These are phyloP conservation scores for Tolypocladium paradoxum DNA, from an alignment of 2,329 filamentous ascomycete species.

Conservation along the genomic window DNA sequence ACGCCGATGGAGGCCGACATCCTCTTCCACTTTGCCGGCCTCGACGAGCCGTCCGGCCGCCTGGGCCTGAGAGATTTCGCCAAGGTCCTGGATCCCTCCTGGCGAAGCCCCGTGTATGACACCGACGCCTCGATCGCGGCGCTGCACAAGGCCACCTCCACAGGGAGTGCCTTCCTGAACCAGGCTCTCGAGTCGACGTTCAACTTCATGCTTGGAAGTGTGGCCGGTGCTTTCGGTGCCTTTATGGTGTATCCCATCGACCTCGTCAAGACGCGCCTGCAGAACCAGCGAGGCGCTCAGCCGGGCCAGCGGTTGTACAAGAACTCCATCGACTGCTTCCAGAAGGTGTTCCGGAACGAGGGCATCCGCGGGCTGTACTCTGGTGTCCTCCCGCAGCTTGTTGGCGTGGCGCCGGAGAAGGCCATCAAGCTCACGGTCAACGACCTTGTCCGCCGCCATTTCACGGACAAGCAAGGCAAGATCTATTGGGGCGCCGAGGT, in stretches of 20 bases:
- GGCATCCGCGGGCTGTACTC: slow-evolving; percentile 85
- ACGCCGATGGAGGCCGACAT: slow-evolving; percentile 99
- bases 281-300: slow-evolving; percentile 79
- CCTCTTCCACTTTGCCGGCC: slow-evolving; percentile 92
- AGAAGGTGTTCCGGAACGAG: slow-evolving; percentile 88
- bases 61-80: slow-evolving; percentile 77
- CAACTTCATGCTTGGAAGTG: slow-evolving; percentile 79
- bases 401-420: slow-evolving; percentile 98
- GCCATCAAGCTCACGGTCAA: slow-evolving; percentile 99
- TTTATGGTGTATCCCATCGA: slow-evolving; percentile 99
- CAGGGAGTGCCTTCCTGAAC: slow-evolving; percentile 37
- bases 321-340: slow-evolving; percentile 92
- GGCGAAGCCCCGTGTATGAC: slow-evolving; percentile 55
- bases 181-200: slow-evolving; percentile 61
- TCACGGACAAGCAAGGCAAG: slow-evolving; percentile 64
- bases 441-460: slow-evolving; percentile 70
- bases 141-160: slow-evolving; percentile 25
- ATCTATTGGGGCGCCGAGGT: slow-evolving; percentile 67
- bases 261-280: slow-evolving; percentile 95
- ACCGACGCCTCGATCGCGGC: slow-evolving; percentile 29
- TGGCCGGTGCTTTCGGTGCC: slow-evolving; percentile 92
- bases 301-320: slow-evolving; percentile 88
- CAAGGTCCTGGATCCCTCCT: slow-evolving; percentile 89
- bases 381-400: slow-evolving; percentile 85
- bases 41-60: slow-evolving; percentile 80